Evolutionary conservation across 2,329 filamentous ascomycete genomes (phyloP).

Genomic region (Lojkania enalia): DNA sequence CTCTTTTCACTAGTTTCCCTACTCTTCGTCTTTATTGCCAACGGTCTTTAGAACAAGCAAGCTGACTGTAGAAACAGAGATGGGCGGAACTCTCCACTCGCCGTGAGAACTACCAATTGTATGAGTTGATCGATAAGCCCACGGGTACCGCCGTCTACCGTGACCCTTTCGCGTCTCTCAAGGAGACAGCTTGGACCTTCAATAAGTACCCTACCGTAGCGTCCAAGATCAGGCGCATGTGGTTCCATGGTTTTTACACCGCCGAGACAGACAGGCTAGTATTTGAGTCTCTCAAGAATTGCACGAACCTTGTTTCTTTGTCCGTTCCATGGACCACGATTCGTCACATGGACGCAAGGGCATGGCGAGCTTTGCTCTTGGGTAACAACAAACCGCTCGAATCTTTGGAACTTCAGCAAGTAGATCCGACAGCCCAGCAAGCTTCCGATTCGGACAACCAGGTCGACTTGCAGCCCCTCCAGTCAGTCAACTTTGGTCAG

Average conservation of each 20-base stretch:
- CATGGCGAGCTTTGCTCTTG: conserved; percentile 55
- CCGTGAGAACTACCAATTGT: conserved; percentile 51
- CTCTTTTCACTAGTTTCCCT: too few relatives aligned
- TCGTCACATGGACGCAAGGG: conserved; percentile 51
- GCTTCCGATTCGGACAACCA: conserved; percentile 44
- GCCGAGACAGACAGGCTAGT: conserved; percentile 55
- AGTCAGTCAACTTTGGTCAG: conserved; percentile 54
- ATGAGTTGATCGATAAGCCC: conserved; percentile 53
- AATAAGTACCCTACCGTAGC: conserved; percentile 50
- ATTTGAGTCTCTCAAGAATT: conserved; percentile 53
- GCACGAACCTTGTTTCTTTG: conserved; percentile 51
- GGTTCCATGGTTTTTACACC: conserved; percentile 60
- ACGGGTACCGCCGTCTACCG: conserved; percentile 55
- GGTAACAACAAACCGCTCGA: conserved; percentile 50
- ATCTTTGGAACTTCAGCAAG: conserved; percentile 56
- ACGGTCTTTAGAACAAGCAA: neutral
- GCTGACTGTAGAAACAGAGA: conserved; percentile 42
- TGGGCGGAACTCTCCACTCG: conserved; percentile 54
- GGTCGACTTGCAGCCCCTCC: conserved; percentile 50
- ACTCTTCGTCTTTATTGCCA: too few relatives aligned
- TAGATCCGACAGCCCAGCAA: conserved; percentile 54
- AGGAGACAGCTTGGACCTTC: conserved; percentile 53
- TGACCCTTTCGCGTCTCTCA: conserved; percentile 55
- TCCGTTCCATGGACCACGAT: conserved; percentile 59
- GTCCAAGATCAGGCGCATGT: conserved; percentile 55